Conservation (phyloP, 768 basidiomycete genomes). For the Tylopilus sp. region DNA sequence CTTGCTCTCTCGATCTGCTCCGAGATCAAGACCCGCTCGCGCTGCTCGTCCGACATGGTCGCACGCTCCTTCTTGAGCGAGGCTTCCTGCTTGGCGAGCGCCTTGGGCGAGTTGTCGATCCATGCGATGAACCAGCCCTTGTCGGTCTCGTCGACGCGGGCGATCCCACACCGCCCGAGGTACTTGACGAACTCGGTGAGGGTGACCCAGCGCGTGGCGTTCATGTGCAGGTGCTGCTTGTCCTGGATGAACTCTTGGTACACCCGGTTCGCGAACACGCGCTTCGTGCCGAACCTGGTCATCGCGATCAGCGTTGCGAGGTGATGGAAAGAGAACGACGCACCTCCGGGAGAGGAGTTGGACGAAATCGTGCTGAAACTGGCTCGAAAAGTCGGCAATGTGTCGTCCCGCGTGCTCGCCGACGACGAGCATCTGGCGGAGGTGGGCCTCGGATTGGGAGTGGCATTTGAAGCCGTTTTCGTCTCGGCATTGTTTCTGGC, state of each 20-base stretch:
- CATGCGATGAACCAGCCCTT: slow-evolving; percentile 98
- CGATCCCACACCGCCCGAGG: slow-evolving; percentile 80
- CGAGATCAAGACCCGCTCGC: slow-evolving; percentile 83
- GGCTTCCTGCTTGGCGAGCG: slow-evolving; percentile 85
- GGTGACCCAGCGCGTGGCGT: slow-evolving; percentile 96
- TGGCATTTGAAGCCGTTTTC: slow-evolving; percentile 99
- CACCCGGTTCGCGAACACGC: slow-evolving; percentile 90
- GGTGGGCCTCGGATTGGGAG: slow-evolving; percentile 80
- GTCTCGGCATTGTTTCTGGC: slow-evolving; percentile 97
- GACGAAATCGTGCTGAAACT: slow-evolving; percentile 94
- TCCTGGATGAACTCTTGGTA: slow-evolving; percentile 98
- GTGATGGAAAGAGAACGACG: slow-evolving; percentile 9
- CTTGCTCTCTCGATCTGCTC: slow-evolving; percentile 93
- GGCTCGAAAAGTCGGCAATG: slow-evolving; percentile 83
- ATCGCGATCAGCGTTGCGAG: background rate
- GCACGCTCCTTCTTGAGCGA: slow-evolving; percentile 88
- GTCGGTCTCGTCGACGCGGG: slow-evolving; percentile 95
- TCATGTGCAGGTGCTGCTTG: slow-evolving; percentile 96
- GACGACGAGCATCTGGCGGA: slow-evolving; percentile 96
- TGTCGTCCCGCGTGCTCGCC: slow-evolving; percentile 92
- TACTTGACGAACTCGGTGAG: slow-evolving; percentile 94
- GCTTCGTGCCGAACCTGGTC: slow-evolving; percentile 86
- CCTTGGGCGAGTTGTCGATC: slow-evolving; percentile 96
- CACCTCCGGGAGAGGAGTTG: slow-evolving; percentile 80
- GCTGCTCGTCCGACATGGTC: slow-evolving; percentile 90